Base-by-base conservation (phyloP, 108 stramenopile species). In the Ochromonas danica region DNA sequence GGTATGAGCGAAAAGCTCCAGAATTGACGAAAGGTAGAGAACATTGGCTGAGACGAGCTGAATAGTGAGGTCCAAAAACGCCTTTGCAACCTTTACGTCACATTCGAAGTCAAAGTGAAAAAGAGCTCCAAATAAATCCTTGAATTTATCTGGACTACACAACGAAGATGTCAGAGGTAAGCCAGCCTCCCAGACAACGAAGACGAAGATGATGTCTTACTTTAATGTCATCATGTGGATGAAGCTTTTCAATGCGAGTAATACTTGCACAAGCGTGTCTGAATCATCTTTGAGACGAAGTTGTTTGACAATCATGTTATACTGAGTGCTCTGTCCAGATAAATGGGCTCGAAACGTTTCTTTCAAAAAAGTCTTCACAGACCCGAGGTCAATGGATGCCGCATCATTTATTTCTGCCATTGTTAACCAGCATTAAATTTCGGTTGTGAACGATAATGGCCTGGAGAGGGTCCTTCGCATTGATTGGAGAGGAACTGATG, bases 251-350 rank as follows among this genome's bases (percentile, higher is more conserved):
- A 67, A 35, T 14, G 10, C 17, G 6, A 67, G 33, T 3, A 67
- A 10, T 28, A 67, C 63, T 67, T 36, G 3, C 27, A 3, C 3
- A 31, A 67, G 6, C 10, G 63, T 67, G 3, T 67, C 63, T 28
- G 17, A 25, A 36, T 67, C 63, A 35, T 67, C 63, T 67, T 36
- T 28, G 10, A 28, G 30, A 6, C 63, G 17, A 22, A 67, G 31
- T 67, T 67, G 63, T 25, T 28, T 67, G 14, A 67, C 63, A 36
- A 67, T 67, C 10, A 67, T 10, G 31, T 67, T 25, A 67, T 67
- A 67, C 25, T 67, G 63, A 67, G n/a, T n/a, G n/a, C n/a, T n/a
- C n/a, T n/a, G n/a, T n/a, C n/a, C n/a, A n/a, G n/a, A n/a, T n/a
- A n/a, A n/a, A n/a, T n/a, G n/a, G n/a, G n/a, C n/a, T n/a, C n/a